phyloP scores from a whole-genome alignment of 2,329 filamentous ascomycete species.

The Berkeleyomyces basicola region DNA sequence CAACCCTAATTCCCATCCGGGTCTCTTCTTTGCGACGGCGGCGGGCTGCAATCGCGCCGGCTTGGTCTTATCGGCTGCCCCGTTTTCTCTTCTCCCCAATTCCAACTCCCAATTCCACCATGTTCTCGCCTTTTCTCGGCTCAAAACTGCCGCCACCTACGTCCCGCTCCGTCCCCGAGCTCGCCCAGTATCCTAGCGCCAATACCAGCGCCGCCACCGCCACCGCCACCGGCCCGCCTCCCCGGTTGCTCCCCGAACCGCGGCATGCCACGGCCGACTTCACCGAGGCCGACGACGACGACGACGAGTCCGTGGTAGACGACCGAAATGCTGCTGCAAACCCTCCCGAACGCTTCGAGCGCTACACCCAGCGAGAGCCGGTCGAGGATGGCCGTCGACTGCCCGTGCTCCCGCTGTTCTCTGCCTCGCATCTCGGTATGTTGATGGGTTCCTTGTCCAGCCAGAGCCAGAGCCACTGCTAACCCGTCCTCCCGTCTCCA shows the following conservation, averaged over 20 bases:
- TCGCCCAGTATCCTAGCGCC: conserved; percentile 15
- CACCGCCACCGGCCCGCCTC: background rate
- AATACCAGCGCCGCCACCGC: conserved; percentile 17
- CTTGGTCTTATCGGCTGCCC: background rate
- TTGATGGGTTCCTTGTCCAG: background rate
- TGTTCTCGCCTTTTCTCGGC: conserved; percentile 9
- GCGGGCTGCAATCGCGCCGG: background rate
- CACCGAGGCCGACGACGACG: conserved; percentile 43
- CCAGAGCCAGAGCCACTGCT: background rate
- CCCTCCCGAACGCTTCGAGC: conserved; percentile 15
- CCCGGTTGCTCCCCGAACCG: conserved; percentile 17
- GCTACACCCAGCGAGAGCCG: conserved; percentile 14
- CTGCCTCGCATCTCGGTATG: conserved; percentile 57
- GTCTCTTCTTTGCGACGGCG: background rate
- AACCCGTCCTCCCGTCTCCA: conserved; percentile 21
- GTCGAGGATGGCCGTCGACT: conserved; percentile 16
- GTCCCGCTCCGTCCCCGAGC: conserved; percentile 8
- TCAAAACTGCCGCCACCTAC: conserved; percentile 3
- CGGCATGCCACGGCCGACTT: conserved; percentile 47
- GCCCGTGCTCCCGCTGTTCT: conserved; percentile 58
- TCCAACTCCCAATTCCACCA: background rate
- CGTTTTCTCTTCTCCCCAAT: background rate
- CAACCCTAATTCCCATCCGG: background rate
- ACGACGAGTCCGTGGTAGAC: conserved; percentile 19
- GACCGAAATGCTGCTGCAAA: conserved; percentile 23